Base-by-base conservation (phyloP, 257 asterid species). In the Nicotiana sylvestris region DNA sequence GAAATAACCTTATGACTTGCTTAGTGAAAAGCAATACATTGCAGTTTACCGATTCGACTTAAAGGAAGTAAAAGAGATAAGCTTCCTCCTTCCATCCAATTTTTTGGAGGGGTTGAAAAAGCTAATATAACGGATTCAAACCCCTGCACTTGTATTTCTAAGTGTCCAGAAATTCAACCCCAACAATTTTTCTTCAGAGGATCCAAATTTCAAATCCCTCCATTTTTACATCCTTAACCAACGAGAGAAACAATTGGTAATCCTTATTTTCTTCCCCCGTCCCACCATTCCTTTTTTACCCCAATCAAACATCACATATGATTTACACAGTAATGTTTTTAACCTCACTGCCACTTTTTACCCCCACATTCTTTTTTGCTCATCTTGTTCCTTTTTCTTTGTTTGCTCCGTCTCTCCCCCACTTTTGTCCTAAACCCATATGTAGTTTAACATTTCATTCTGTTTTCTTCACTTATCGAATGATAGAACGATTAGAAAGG, bases 1-100 rank as follows among this genome's bases (percentile, higher is more conserved):
- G 25, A 69, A 69, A 10, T 37, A 69, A 69, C 77, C 33, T 39
- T 69, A 69, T n/a, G 77, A 39, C 57, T 69, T 69, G 57, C 77
- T 39, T 69, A 39, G 57, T 39, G 57, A 39, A 69, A 39, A 37
- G 55, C 43, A 69, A 39, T 37, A 69, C 61, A 39, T 4, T 39
- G 18, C 56, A 69, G 17, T 69, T 37, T 37, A 57, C 77, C 5
- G 77, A n/a, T 68, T 32, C 18, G 15, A 18, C 25, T 27, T 43
- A 43, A 2, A 43, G 51, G 12, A 43, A 43, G 11, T 9, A 43
- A 43, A 43, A 43, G 51, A 43, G 51, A 43, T 9, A 43, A 43
- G 1, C 12, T 43, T 43, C 51, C 51, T 43, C 12, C 49, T 43
- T 43, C 51, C 51, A 43, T 43, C 51, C 51, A 43, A 43, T 43